A percentile compares a stretch with the other conserved stretches of the same genome.
Evolutionary conservation across 1,139 yeast species (phyloP).

Genomic region (Taphrina communis): DNA sequence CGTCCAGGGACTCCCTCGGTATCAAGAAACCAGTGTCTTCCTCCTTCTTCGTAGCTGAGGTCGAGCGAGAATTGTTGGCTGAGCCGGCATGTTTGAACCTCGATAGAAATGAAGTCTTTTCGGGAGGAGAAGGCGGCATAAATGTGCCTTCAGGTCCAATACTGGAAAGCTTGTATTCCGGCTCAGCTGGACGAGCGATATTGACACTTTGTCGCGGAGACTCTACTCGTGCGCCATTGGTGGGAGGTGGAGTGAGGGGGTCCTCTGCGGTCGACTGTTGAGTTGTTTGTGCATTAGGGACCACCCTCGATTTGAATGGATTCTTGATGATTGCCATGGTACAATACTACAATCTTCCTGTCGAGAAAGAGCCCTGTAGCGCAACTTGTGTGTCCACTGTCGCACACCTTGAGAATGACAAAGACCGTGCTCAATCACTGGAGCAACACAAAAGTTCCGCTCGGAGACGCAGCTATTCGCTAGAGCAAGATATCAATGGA

Average conservation of each 20-base stretch:
- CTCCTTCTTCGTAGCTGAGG: conserved; percentile 15
- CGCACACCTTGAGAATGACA: too few relatives aligned
- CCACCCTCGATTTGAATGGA: conserved; percentile 24
- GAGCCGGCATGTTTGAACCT: conserved; percentile 9
- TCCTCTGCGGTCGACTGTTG: background rate
- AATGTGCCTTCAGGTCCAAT: conserved; percentile 37
- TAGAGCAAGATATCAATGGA: too few relatives aligned
- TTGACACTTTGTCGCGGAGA: conserved; percentile 32
- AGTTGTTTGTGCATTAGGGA: conserved; percentile 1
- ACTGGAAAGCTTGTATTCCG: conserved; percentile 36
- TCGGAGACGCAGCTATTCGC: too few relatives aligned
- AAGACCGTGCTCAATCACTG: too few relatives aligned
- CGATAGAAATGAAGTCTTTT: conserved; percentile 37
- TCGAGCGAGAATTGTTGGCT: background rate
- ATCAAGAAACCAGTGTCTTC: conserved; percentile 46
- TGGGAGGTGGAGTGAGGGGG: conserved; percentile 23
- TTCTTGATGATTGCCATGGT: conserved; percentile 20
- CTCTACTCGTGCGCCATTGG: background rate
- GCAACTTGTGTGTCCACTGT: background rate
- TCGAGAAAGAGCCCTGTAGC: background rate
- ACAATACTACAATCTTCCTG: background rate
- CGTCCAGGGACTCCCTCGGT: conserved; percentile 46
- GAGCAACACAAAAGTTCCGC: too few relatives aligned
- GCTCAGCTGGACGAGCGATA: conserved; percentile 29
- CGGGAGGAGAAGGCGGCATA: conserved; percentile 38